Evolutionary conservation across 208 protist genomes (phyloP), one percentile per base, ranked within the genome.

Genomic region (Leishmania arabica): DNA sequence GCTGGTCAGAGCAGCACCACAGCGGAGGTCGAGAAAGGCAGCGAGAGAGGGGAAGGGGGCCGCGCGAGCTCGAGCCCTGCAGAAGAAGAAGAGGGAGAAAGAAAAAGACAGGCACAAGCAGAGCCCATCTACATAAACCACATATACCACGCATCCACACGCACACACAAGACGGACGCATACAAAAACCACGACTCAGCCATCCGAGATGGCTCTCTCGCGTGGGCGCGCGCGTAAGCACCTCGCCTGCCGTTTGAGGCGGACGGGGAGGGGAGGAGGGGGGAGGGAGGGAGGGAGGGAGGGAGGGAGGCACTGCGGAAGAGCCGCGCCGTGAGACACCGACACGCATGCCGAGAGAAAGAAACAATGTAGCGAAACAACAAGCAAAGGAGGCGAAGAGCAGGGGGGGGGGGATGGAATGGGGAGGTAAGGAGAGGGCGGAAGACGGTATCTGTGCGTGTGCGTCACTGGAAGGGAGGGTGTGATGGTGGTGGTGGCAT

Each of bases 41-140:
- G 56, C 62, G 49, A 64, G 34, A 47, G 40, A 60, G 31, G 17
- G 21, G 62, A 45, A 31, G 24, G 11, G 56, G 51, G 51, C 21
- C 51, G 51, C 60, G n/a, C 60, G 15, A 65, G 4, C 11, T 65
- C 60, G 64, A 31, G 17, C 15, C 9, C n/a, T 27, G 71, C 17
- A 75, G 64, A 74, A 56, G 17, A 53, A 60, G 56, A 53, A 60
- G 56, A 64, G 69, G 60, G 45, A 60, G 24, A 79, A 9, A 78
- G 19, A 83, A 56, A 66, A 27, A 74, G 37, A 51, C 40, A n/a
- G 49, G 47, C 15, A 80, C 9, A 37, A 19, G 17, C 2, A 53
- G 27, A 73, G 34, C 8, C 60, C n/a, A n/a, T 34, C 60, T 37
- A 27, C 60, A 6, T 53, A 42, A 34, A 7, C 8, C 4, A 9